phyloP scores from a whole-genome alignment of 2,329 filamentous ascomycete genomes.

The Penicillium sp. region DNA sequence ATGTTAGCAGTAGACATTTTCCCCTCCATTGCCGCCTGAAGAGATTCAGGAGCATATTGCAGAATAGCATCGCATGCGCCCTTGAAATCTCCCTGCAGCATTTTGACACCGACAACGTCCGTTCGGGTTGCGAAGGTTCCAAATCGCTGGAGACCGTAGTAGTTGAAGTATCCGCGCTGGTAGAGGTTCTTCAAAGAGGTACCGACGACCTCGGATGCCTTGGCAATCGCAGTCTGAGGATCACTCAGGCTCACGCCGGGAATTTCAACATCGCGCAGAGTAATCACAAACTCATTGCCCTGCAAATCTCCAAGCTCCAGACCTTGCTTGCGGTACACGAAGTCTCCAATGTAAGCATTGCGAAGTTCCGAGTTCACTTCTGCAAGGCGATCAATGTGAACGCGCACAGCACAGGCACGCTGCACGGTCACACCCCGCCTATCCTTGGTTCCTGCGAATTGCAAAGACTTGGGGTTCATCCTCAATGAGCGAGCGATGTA shows the following conservation, averaged over 20 bases:
- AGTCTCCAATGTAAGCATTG: conserved; percentile 71
- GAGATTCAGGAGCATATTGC: conserved; percentile 64
- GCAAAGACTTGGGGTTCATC: conserved; percentile 66
- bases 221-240: conserved; percentile 49
- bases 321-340: conserved; percentile 68
- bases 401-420: conserved; percentile 66
- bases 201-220: conserved; percentile 49
- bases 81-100: conserved; percentile 78
- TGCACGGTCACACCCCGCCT: conserved; percentile 83
- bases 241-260: conserved; percentile 42
- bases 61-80: conserved; percentile 77
- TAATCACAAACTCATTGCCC: conserved; percentile 93
- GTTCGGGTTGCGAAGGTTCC: conserved; percentile 85
- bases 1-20: conserved; percentile 49
- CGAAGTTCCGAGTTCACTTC: conserved; percentile 61
- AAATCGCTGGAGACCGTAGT: conserved; percentile 96
- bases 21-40: conserved; percentile 56
- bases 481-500: conserved; percentile 73
- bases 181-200: conserved; percentile 66
- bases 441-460: conserved; percentile 90
- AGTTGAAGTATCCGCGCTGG: conserved; percentile 87
- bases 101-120: conserved; percentile 78
- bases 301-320: conserved; percentile 79
- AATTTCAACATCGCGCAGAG: conserved; percentile 79
- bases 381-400: conserved; percentile 63